These are phyloP conservation scores for Aegilops speltoides DNA, from an alignment of 176 grass and related monocot genomes.

Conservation along the genomic window DNA sequence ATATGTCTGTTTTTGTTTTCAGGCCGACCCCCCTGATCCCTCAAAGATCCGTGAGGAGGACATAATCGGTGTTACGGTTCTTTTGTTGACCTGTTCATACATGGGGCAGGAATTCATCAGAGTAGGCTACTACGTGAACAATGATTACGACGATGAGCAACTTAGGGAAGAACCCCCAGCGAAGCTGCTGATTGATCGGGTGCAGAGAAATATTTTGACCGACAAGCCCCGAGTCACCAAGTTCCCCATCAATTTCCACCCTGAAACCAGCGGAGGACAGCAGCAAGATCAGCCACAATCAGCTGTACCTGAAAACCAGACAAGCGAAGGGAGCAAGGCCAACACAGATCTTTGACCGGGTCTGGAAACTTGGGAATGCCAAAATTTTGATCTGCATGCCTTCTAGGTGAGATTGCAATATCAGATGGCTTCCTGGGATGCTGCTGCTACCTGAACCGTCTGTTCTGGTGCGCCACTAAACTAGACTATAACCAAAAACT, in stretches of 20 bases:
- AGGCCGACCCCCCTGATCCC: conserved; percentile 92
- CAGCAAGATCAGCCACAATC: conserved; percentile 52
- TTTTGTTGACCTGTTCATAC: conserved; percentile 93
- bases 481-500: background rate
- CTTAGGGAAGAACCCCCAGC: conserved; percentile 79
- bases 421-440: conserved; percentile 8
- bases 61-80: conserved; percentile 94
- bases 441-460: conserved; percentile 24
- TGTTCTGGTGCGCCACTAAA: conserved; percentile 26
- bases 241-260: conserved; percentile 97
- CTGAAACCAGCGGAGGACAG: conserved; percentile 57
- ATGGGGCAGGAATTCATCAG: conserved; percentile 97
- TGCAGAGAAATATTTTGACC: conserved; percentile 88
- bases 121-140: conserved; percentile 96
- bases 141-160: conserved; percentile 94
- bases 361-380: background rate
- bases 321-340: conserved; percentile 27
- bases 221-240: conserved; percentile 96
- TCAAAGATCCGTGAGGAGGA: conserved; percentile 94
- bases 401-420: conserved; percentile 20
- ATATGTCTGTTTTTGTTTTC: conserved; percentile 16
- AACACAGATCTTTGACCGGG: conserved; percentile 31
- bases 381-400: conserved; percentile 23
- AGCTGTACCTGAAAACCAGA: conserved; percentile 49
- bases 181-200: conserved; percentile 63